Evolutionary conservation across 1,284 basidiomycete species (phyloP).

Genomic region (Trichosporon faecale): DNA sequence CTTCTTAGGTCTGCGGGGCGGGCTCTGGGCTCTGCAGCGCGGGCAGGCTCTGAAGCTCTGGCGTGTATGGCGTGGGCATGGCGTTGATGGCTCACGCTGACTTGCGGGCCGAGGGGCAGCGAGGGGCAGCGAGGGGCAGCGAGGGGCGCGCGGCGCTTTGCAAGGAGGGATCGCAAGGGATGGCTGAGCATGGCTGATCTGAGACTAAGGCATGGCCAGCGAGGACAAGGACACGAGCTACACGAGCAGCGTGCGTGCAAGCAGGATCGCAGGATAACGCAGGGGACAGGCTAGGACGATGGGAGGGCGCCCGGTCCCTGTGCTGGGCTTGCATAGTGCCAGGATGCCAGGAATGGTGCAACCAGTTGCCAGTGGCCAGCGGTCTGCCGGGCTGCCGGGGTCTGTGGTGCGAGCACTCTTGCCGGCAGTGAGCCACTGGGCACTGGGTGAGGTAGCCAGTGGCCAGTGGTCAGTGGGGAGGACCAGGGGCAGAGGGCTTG

Average conservation of each 20-base stretch:
- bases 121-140: neutral
- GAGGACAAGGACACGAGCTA: neutral
- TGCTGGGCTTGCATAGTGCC: neutral
- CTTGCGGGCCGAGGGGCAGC: neutral
- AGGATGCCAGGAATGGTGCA: neutral
- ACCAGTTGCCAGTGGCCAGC: neutral
- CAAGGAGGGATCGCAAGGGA: neutral
- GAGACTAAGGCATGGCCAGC: neutral
- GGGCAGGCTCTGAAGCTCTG: too few species aligned
- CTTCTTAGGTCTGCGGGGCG: neutral
- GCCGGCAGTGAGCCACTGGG: too few species aligned
- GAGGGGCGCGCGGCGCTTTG: neutral
- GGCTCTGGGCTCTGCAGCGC: neutral
- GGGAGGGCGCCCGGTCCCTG: neutral
- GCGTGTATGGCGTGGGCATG: neutral
- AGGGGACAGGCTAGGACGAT: neutral
- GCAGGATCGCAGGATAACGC: neutral
- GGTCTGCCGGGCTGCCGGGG: neutral
- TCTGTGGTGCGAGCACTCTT: neutral
- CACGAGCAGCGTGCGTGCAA: neutral
- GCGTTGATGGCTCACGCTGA: slow-evolving; percentile 5
- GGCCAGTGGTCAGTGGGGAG: neutral
- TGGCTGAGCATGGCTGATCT: slow-evolving; percentile 1
- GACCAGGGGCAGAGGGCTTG: too few species aligned
- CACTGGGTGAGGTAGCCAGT: too few species aligned